Base-by-base conservation (phyloP, 1,139 yeast genomes). In the Arxiozyma slooffiae region DNA sequence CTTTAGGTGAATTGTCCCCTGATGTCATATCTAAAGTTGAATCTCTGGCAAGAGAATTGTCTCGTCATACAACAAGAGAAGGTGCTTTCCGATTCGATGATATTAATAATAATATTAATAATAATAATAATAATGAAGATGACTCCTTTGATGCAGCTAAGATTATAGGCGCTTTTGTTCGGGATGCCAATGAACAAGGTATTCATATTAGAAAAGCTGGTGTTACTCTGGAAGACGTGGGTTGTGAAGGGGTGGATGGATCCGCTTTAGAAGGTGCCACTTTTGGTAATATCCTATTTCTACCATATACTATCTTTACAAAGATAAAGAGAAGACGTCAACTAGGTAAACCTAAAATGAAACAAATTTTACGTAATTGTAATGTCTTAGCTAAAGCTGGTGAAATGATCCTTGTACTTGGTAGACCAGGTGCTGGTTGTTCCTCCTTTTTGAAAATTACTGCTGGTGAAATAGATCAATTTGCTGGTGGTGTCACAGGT, bases 341-440 rank as follows among this genome's bases (percentile, higher is more conserved):
- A 38, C 59, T 51, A 44, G 24, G 43, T 11, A 52, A 53, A 41
- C 47, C 48, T 14, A 55, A 53, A 41, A 55, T 53, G 71, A 70
- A 78, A 58, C 65, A 70, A 48, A 77, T 80, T 48, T 67, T 80
- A 52, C 63, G 68, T 44, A 67, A 70, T 50, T 57, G 73, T 45
- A 68, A 70, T 57, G 76, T 76, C 23, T 59, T 71, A 39, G 76
- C 79, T 6, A 68, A 70, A 50, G 73, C 80, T 5, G 85, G 85
- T 46, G 84, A 80, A 57, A 75, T 80, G 79, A 71, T 78, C 36
- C 67, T 80, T 49, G 84, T 80, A 4, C 67, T 81, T 43, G 86
- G 86, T 26, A 73, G 83, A 54, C 85, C 86, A 4, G 86, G 86
- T 44, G 77, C 85, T 9, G 86, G 86, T 44, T 81, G 86, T 61